A percentile compares a stretch with the other conserved stretches of the same genome.
phyloP scores from a whole-genome alignment of 164 flowering plant species.

The grape (Vitis vinifera) region DNA sequence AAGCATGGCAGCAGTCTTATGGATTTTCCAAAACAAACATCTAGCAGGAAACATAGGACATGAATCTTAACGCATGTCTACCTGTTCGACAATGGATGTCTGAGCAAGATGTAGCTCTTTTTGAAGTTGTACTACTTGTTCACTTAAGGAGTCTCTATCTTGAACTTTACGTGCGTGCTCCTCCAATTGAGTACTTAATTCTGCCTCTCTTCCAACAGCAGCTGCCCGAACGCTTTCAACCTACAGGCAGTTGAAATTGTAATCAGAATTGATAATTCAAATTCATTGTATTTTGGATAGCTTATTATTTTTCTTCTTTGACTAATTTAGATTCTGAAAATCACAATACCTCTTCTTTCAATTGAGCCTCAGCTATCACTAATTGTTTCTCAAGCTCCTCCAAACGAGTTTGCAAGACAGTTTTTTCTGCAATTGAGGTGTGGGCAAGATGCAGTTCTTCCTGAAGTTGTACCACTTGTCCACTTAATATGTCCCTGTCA shows the following conservation, averaged over 20 bases:
- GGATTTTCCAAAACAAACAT: too few relatives aligned
- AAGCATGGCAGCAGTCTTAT: too few relatives aligned
- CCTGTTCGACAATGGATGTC: slow-evolving; percentile 46
- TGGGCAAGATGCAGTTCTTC: slow-evolving; percentile 50
- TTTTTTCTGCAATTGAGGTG: slow-evolving; percentile 40
- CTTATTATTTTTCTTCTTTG: not conserved
- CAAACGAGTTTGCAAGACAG: slow-evolving; percentile 41
- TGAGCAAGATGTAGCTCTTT: slow-evolving; percentile 51
- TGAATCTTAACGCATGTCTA: slow-evolving; percentile 9
- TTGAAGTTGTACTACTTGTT: slow-evolving; percentile 46
- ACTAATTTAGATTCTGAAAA: not conserved
- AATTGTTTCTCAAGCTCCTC: slow-evolving; percentile 62
- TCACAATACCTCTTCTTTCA: slow-evolving; percentile 61
- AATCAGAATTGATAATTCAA: not conserved
- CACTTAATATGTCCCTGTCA: slow-evolving; percentile 35
- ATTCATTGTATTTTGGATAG: not conserved
- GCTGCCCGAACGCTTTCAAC: slow-evolving; percentile 37
- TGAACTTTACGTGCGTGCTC: slow-evolving; percentile 35
- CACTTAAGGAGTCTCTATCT: slow-evolving; percentile 35
- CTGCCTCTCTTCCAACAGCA: slow-evolving; percentile 45
- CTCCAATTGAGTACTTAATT: slow-evolving; percentile 37
- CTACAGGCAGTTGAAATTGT: slow-evolving; percentile 22
- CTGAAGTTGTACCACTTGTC: slow-evolving; percentile 45
- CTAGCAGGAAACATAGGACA: too few relatives aligned
- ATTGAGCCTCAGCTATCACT: slow-evolving; percentile 39